These are phyloP conservation scores for Mentha longifolia DNA, from an alignment of 257 asterid species.

Conservation along the genomic window DNA sequence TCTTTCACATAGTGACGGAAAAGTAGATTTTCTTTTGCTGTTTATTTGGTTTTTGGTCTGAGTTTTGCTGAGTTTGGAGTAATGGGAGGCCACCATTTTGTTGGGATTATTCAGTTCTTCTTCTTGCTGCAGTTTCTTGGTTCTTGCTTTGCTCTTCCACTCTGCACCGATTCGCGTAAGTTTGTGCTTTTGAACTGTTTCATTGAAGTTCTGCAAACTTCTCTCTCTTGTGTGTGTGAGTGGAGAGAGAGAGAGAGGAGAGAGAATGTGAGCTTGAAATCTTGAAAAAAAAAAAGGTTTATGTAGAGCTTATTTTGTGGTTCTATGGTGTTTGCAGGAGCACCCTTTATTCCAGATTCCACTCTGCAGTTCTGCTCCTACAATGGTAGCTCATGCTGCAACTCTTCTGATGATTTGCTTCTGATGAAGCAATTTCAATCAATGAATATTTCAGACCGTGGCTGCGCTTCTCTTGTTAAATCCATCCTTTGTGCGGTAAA, in stretches of 20 bases:
- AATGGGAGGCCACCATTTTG: slow-evolving; percentile 50
- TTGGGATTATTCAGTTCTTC: slow-evolving; percentile 37
- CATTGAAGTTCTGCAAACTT: background rate
- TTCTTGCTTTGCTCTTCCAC: slow-evolving; percentile 58
- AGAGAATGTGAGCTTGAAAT: too few relatives aligned
- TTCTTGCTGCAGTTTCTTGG: slow-evolving; percentile 57
- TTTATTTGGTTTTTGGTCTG: background rate
- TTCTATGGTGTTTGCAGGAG: slow-evolving; percentile 46
- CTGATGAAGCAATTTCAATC: slow-evolving; percentile 56
- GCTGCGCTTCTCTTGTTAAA: slow-evolving; percentile 72
- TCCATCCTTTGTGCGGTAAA: slow-evolving; percentile 82
- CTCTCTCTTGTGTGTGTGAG: background rate
- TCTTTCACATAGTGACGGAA: slow-evolving; percentile 29
- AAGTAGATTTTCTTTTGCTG: slow-evolving; percentile 3
- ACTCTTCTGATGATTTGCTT: slow-evolving; percentile 49
- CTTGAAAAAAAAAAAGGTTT: background rate
- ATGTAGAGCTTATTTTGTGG: slow-evolving; percentile 15
- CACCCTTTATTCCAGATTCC: slow-evolving; percentile 56
- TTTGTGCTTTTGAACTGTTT: slow-evolving; percentile 24
- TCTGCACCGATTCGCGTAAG: slow-evolving; percentile 76
- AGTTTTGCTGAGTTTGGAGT: slow-evolving; percentile 27
- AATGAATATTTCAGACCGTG: slow-evolving; percentile 71
- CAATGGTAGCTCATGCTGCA: slow-evolving; percentile 79
- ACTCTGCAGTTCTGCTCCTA: slow-evolving; percentile 67
- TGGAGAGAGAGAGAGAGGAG: background rate